Percentiles rank a stretch among this genome's conserved stretches.
phyloP scores from a whole-genome alignment of 2,329 filamentous ascomycete species.

The Simplicillium aogashimaense region DNA sequence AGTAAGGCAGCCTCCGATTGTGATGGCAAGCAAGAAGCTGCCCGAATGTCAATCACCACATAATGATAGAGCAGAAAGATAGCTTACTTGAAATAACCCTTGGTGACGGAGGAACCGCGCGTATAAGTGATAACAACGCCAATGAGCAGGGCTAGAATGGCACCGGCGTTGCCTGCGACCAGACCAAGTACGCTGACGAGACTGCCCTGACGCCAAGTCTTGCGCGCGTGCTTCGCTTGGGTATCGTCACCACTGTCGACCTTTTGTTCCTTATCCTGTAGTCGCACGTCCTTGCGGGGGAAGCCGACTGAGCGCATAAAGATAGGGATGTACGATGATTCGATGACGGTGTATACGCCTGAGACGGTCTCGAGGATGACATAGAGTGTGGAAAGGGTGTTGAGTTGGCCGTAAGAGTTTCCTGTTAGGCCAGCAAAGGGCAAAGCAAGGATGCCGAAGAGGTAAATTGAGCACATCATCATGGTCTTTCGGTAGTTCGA shows the following conservation, averaged over 20 bases:
- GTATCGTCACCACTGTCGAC: too few relatives aligned
- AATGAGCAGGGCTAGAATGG: conserved; percentile 10
- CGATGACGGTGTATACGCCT: conserved; percentile 10
- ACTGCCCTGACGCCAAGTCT: conserved; percentile 9
- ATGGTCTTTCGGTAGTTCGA: conserved; percentile 11
- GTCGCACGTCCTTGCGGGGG: background rate
- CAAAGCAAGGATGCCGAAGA: conserved; percentile 10
- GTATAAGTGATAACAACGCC: conserved; percentile 11
- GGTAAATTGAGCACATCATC: conserved; percentile 12
- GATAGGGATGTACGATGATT: conserved; percentile 11
- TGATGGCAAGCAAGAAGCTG: conserved; percentile 10
- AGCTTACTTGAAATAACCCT: conserved; percentile 11
- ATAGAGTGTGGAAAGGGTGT: conserved; percentile 8
- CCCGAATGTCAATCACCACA: background rate
- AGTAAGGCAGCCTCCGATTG: conserved; percentile 10
- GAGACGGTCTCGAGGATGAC: conserved; percentile 9
- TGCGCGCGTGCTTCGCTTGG: background rate
- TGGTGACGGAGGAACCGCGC: conserved; percentile 8
- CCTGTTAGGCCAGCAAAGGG: conserved; percentile 10
- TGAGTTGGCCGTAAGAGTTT: conserved; percentile 9
- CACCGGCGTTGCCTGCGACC: conserved; percentile 9
- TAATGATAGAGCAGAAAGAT: background rate
- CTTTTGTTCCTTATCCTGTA: background rate
- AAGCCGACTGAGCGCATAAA: conserved; percentile 12
- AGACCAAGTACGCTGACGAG: conserved; percentile 10